Evolutionary conservation across 2,329 filamentous ascomycete genomes (phyloP).

Genomic region (Botryosphaeria dothidea): DNA sequence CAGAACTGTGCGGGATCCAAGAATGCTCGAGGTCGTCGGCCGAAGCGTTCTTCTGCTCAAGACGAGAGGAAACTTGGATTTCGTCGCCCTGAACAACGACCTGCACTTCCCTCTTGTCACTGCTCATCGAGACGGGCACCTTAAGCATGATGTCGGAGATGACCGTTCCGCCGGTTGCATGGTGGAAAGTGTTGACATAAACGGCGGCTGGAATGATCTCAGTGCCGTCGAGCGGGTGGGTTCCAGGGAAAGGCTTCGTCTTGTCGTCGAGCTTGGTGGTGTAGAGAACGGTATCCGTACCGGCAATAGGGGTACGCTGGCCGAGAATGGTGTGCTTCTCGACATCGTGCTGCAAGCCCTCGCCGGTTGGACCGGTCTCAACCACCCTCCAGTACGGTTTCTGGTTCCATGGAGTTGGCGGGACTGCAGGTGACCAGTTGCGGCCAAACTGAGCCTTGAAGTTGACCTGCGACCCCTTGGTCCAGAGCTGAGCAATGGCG

Average conservation of each 20-base stretch:
- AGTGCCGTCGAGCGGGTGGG: conserved; percentile 43
- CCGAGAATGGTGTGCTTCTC: conserved; percentile 40
- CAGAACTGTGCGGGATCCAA: conserved; percentile 38
- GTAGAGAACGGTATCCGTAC: conserved; percentile 26
- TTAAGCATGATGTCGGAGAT: conserved; percentile 37
- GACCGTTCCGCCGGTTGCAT: conserved; percentile 31
- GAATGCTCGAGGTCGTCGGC: conserved; percentile 21
- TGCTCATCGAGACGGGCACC: conserved; percentile 39
- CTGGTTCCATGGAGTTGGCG: conserved; percentile 31
- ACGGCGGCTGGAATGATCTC: conserved; percentile 48
- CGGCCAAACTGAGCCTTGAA: conserved; percentile 21
- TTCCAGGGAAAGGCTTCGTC: conserved; percentile 44
- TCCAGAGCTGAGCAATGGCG: conserved; percentile 32
- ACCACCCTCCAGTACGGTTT: conserved; percentile 24
- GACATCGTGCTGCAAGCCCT: conserved; percentile 31
- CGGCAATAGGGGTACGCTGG: conserved; percentile 30
- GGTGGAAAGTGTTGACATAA: conserved; percentile 43
- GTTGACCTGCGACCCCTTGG: conserved; percentile 33
- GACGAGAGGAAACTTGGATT: conserved; percentile 37
- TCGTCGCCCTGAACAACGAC: conserved; percentile 34
- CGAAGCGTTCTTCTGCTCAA: conserved; percentile 21
- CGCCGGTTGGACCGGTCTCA: conserved; percentile 10
- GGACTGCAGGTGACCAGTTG: conserved; percentile 20
- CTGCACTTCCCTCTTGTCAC: conserved; percentile 38
- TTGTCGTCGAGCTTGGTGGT: conserved; percentile 39